A percentile compares a stretch with the other conserved stretches of the same genome.
These are phyloP conservation scores for Papiliotrema terrestris DNA, from an alignment of 1,284 basidiomycete genomes.

Conservation along the genomic window DNA sequence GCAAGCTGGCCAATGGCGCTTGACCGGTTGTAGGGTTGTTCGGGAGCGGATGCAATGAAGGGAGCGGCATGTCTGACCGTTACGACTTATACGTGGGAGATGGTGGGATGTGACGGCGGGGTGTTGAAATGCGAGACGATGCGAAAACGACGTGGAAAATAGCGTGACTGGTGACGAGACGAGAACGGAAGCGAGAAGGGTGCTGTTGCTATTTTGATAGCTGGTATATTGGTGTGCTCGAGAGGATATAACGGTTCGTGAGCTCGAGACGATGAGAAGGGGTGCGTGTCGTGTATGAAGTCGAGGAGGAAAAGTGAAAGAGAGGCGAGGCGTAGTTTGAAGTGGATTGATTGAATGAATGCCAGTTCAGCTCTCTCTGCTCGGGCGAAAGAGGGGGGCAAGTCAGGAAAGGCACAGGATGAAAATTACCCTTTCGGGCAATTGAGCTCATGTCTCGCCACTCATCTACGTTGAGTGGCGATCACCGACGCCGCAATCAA, in stretches of 20 bases:
- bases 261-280: no score
- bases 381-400: background rate
- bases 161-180: background rate
- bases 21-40: conserved; percentile 47
- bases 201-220: background rate
- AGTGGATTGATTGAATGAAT: background rate
- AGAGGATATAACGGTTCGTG: background rate
- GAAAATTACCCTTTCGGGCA: no score
- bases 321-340: background rate
- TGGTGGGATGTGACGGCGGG: no score
- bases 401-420: no score
- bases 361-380: background rate
- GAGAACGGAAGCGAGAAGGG: background rate
- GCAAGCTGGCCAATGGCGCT: conserved; percentile 29
- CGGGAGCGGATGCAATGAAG: conserved; percentile 37
- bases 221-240: background rate
- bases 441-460: no score
- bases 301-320: no score
- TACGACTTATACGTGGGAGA: no score
- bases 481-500: background rate
- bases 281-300: no score
- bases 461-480: background rate
- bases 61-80: conserved; percentile 13
- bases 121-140: no score
- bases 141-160: no score